phyloP scores from a whole-genome alignment of 768 basidiomycete genomes.

The Hemileccinum impolitum region DNA sequence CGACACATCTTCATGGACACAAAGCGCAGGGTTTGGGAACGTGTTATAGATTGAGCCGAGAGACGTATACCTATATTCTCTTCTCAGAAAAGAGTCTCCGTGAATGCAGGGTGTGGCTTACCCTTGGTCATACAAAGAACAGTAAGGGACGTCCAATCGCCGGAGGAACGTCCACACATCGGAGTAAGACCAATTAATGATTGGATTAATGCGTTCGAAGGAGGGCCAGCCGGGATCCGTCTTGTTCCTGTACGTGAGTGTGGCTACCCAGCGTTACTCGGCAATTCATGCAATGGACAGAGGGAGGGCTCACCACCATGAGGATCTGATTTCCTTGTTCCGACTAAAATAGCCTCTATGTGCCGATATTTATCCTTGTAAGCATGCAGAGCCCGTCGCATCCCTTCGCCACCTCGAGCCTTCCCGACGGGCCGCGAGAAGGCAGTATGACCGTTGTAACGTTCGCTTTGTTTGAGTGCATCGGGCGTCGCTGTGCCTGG shows the following conservation, averaged over 20 bases:
- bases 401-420: slow-evolving; percentile 61
- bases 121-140: slow-evolving; percentile 88
- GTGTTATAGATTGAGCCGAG: slow-evolving; percentile 96
- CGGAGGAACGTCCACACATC: slow-evolving; percentile 89
- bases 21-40: slow-evolving; percentile 84
- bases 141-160: slow-evolving; percentile 76
- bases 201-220: slow-evolving; percentile 90
- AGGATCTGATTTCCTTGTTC: slow-evolving; percentile 86
- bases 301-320: slow-evolving; percentile 76
- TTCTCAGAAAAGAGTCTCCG: background rate
- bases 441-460: slow-evolving; percentile 2
- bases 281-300: background rate
- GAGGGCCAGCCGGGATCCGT: slow-evolving; percentile 90
- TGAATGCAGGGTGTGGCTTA: slow-evolving; percentile 34
- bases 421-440: slow-evolving; percentile 44
- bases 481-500: slow-evolving; percentile 29
- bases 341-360: slow-evolving; percentile 81
- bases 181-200: slow-evolving; percentile 91
- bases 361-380: slow-evolving; percentile 68
- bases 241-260: slow-evolving; percentile 66
- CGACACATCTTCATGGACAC: slow-evolving; percentile 16
- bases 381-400: slow-evolving; percentile 71
- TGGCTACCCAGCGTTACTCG: slow-evolving; percentile 42
- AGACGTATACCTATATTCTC: slow-evolving; percentile 79
- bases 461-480: slow-evolving; percentile 8